These are phyloP conservation scores for Acmispon strigosus DNA, from an alignment of 306 rosid genomes.

Conservation along the genomic window DNA sequence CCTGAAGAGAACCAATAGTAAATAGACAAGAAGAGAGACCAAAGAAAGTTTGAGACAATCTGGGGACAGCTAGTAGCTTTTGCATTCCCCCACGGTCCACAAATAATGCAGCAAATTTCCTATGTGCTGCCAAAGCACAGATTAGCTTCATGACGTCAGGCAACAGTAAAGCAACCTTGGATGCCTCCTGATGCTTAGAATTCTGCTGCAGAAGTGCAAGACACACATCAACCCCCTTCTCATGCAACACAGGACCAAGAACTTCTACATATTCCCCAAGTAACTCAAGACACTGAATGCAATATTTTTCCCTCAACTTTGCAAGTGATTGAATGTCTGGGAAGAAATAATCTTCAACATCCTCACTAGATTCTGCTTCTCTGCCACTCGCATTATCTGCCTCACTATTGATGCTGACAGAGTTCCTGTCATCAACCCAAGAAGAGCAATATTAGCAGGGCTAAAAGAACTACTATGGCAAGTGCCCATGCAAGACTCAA, in stretches of 20 bases:
- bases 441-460: background rate
- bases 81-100: constrained; percentile 97
- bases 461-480: background rate
- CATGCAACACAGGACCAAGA: constrained; percentile 96
- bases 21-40: constrained; percentile 93
- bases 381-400: constrained; percentile 30
- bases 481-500: background rate
- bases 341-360: constrained; percentile 69
- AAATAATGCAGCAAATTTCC: constrained; percentile 91
- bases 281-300: constrained; percentile 90
- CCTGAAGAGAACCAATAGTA: constrained; percentile 97
- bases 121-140: constrained; percentile 94
- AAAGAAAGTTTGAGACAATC: constrained; percentile 68
- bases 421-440: constrained; percentile 55
- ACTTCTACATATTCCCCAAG: constrained; percentile 98
- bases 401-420: constrained; percentile 29
- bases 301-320: constrained; percentile 76
- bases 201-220: constrained; percentile 75
- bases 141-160: constrained; percentile 96
- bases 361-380: constrained; percentile 49
- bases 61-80: constrained; percentile 89
- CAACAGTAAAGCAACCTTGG: constrained; percentile 59
- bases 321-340: constrained; percentile 69
- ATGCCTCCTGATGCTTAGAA: constrained; percentile 61
- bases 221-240: constrained; percentile 94